Evolutionary conservation across 2,329 filamentous ascomycete species (phyloP).

Genomic region (Fusarium sp.): DNA sequence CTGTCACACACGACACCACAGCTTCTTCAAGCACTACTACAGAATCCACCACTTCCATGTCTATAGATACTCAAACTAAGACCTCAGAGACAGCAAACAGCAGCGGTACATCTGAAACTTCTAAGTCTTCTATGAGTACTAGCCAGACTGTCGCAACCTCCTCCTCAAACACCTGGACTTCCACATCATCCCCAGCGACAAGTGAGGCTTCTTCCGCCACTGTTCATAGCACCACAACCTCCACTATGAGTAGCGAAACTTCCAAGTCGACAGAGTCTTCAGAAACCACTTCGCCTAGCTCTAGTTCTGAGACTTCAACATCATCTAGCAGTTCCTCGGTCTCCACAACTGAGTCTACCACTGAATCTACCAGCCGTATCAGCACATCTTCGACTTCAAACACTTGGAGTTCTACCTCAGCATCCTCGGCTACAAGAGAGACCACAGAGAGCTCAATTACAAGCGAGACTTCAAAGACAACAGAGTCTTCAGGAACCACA

Average conservation of each 20-base stretch:
- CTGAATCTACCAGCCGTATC: no score
- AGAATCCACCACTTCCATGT: background rate
- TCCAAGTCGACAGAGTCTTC: background rate
- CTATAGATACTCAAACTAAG: background rate
- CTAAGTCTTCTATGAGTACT: background rate
- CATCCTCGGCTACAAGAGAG: background rate
- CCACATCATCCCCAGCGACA: conserved; percentile 7
- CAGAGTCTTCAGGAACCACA: background rate
- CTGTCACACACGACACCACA: background rate
- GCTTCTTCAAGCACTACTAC: conserved; percentile 3
- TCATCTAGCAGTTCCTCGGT: background rate
- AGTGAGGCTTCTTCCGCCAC: conserved; percentile 3
- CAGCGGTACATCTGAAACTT: background rate
- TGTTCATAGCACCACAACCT: background rate
- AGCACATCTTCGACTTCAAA: background rate
- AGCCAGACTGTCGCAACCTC: background rate
- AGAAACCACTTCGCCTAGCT: background rate
- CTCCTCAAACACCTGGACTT: background rate
- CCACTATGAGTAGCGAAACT: background rate
- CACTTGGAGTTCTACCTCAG: background rate
- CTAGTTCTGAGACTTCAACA: background rate
- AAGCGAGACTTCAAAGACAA: background rate
- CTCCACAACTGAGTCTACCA: no score
- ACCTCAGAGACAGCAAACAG: background rate
- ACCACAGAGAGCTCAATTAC: background rate